Evolutionary conservation across 208 protist genomes (phyloP).

Genomic region (Wallacemonas sp.): DNA sequence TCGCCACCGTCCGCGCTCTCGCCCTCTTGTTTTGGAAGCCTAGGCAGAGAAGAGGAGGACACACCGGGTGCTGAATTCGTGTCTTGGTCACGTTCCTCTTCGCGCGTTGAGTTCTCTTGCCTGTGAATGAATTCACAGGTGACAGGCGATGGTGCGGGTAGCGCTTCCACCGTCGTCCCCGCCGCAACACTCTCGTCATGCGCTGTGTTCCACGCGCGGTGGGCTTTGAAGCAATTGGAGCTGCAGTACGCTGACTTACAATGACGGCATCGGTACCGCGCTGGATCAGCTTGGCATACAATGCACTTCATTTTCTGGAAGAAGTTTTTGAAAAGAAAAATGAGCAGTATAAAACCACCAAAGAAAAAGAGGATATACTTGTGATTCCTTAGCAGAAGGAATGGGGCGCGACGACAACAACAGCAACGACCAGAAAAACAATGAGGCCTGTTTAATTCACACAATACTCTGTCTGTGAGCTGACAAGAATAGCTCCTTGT

Average conservation of each 20-base stretch:
- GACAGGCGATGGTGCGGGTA: not conserved
- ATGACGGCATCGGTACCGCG: constrained; percentile 56
- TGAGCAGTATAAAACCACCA: no score
- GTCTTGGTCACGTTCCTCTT: not conserved
- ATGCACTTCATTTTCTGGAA: constrained; percentile 76
- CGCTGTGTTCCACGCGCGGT: constrained; percentile 30
- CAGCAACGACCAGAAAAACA: no score
- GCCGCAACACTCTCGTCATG: constrained; percentile 15
- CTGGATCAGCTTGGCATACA: constrained; percentile 36
- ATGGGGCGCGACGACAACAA: no score
- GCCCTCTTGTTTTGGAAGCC: no score
- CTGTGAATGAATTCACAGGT: not conserved
- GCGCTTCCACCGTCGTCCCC: not conserved
- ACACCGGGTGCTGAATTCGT: not conserved
- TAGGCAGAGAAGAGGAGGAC: no score
- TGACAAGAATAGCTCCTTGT: no score
- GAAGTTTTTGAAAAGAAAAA: no score
- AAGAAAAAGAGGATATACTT: no score
- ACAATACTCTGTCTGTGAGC: no score
- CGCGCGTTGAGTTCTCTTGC: not conserved
- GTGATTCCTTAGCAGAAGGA: no score
- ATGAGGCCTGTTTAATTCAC: no score
- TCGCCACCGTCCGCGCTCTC: no score
- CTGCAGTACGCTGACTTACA: constrained; percentile 71
- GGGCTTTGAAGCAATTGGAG: constrained; percentile 50